Conservation (phyloP, 306 rosid genomes). For the Trichosanthes truncata region DNA sequence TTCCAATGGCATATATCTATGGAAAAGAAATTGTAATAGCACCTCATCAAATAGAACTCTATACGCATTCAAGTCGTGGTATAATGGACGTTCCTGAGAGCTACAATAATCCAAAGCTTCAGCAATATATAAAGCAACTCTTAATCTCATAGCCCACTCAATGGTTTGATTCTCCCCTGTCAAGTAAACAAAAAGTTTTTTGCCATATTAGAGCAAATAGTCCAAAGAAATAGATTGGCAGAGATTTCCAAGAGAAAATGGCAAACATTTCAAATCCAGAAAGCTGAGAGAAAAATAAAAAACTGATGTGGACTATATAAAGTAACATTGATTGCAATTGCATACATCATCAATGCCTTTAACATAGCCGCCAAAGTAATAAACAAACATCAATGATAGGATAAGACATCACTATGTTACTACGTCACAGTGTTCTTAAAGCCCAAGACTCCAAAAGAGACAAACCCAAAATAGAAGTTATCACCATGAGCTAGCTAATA, state of each 20-base stretch:
- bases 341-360: slow-evolving; percentile 3
- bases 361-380: background rate
- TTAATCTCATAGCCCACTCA: slow-evolving; percentile 72
- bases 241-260: background rate
- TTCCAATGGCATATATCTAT: background rate
- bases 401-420: background rate
- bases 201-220: background rate
- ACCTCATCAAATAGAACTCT: slow-evolving; percentile 82
- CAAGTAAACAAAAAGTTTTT: background rate
- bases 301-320: background rate
- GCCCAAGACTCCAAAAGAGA: background rate
- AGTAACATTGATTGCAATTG: background rate
- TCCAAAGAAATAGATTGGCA: background rate
- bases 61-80: slow-evolving; percentile 74
- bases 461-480: background rate
- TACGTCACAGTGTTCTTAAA: background rate
- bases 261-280: background rate
- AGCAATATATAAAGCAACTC: slow-evolving; percentile 64
- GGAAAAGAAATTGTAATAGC: slow-evolving; percentile 8
- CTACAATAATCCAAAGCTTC: slow-evolving; percentile 63
- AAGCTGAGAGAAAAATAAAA: background rate
- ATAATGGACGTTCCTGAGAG: slow-evolving; percentile 48
- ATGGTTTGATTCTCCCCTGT: slow-evolving; percentile 83
- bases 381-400: background rate
- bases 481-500: background rate